Percentiles rank a stretch among this genome's conserved stretches.
Evolutionary conservation across 2,329 filamentous ascomycete species (phyloP).

Genomic region (Apiospora arundinis): DNA sequence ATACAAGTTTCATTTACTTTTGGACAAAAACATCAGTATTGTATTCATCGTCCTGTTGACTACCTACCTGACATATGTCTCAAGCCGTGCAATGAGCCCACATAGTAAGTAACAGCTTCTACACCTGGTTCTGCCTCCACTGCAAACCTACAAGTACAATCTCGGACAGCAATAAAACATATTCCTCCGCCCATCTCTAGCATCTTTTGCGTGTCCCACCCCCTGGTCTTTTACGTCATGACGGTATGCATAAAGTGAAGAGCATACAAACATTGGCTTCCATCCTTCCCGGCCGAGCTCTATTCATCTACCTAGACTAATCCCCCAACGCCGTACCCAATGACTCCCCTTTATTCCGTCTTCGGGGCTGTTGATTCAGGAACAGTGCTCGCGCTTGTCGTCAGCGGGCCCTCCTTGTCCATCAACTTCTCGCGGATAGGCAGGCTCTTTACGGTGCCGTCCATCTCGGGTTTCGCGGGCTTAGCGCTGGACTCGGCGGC

Average conservation of each 20-base stretch:
- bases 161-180: not conserved
- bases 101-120: not conserved
- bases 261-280: not conserved
- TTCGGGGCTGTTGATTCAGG: constrained; percentile 29
- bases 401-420: constrained; percentile 33
- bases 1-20: not conserved
- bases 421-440: constrained; percentile 40
- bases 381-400: constrained; percentile 27
- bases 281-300: not conserved
- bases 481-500: constrained; percentile 26
- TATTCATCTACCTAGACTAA: constrained; percentile 13
- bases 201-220: not conserved
- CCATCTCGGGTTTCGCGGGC: constrained; percentile 31
- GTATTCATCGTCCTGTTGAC: not conserved
- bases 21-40: too few species aligned
- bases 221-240: not conserved
- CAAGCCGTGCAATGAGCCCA: not conserved
- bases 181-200: not conserved
- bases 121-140: not conserved
- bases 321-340: constrained; percentile 8
- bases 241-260: not conserved
- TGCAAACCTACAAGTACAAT: not conserved
- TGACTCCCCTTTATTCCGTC: constrained; percentile 17
- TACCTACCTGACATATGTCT: too few species aligned
- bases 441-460: constrained; percentile 35